These are phyloP conservation scores for Sporothrix sp. DNA, from an alignment of 2,329 filamentous ascomycete species.

Conservation along the genomic window DNA sequence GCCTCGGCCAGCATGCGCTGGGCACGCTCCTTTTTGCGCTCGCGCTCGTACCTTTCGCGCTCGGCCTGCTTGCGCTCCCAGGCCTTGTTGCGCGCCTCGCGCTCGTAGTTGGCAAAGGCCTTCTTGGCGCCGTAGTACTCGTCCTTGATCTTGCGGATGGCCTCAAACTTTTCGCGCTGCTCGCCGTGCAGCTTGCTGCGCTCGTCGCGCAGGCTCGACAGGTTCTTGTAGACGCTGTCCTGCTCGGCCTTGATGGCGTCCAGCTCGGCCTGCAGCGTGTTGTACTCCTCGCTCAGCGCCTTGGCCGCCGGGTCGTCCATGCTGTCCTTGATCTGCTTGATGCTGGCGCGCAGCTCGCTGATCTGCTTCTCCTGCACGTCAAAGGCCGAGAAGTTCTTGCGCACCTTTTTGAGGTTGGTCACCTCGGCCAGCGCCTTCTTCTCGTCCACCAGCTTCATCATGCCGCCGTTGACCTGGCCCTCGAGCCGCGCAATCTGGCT, in stretches of 20 bases:
- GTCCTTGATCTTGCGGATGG: constrained; percentile 81
- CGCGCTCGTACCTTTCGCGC: constrained; percentile 60
- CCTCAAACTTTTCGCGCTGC: constrained; percentile 76
- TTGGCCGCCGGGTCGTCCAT: constrained; percentile 88
- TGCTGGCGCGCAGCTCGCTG: constrained; percentile 75
- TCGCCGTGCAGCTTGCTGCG: constrained; percentile 72
- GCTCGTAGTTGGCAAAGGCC: constrained; percentile 75
- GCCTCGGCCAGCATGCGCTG: constrained; percentile 71
- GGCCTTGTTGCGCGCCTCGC: constrained; percentile 65
- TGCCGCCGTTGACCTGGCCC: constrained; percentile 75
- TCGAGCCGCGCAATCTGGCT: constrained; percentile 71
- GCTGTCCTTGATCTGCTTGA: constrained; percentile 78
- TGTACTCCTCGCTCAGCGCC: constrained; percentile 79
- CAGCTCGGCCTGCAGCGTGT: constrained; percentile 74
- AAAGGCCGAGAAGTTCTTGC: constrained; percentile 82
- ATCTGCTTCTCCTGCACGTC: constrained; percentile 83
- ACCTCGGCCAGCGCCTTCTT: constrained; percentile 85
- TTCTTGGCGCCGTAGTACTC: constrained; percentile 73
- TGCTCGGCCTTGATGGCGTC: constrained; percentile 87
- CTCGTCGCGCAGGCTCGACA: constrained; percentile 77
- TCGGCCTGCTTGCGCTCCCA: constrained; percentile 75
- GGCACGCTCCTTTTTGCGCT: constrained; percentile 66
- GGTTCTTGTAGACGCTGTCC: constrained; percentile 80
- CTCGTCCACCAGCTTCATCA: constrained; percentile 94
- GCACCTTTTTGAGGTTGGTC: constrained; percentile 71